These are phyloP conservation scores for Vachellia pachyceras DNA, from an alignment of 306 rosid genomes.

Conservation along the genomic window DNA sequence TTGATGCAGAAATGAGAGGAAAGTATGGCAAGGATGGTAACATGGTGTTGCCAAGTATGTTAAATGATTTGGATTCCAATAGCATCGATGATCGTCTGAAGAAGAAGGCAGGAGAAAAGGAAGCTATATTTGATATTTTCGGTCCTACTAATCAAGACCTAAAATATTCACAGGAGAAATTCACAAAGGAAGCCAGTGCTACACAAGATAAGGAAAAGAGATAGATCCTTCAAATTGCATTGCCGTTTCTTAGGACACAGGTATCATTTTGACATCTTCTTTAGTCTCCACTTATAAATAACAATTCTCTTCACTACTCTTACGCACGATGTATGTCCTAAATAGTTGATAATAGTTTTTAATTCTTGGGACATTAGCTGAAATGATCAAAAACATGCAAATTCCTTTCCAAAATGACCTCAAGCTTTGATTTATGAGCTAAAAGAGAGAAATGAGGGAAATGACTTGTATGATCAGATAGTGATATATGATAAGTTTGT, in stretches of 20 bases:
- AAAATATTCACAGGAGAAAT: constrained; percentile 40
- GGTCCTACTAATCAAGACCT: constrained; percentile 45
- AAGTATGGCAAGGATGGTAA: constrained; percentile 51
- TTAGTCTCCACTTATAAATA: constrained; percentile 35
- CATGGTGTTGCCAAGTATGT: constrained; percentile 50
- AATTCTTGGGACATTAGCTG: neutral
- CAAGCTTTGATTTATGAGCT: constrained; percentile 23
- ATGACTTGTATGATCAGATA: constrained; percentile 30
- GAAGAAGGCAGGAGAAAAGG: constrained; percentile 48
- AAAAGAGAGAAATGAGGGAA: constrained; percentile 22
- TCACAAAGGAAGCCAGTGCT: constrained; percentile 21
- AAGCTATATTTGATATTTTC: constrained; percentile 41
- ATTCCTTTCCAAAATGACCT: neutral
- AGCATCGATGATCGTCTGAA: constrained; percentile 55
- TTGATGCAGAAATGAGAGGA: constrained; percentile 61
- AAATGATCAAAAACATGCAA: constrained; percentile 27
- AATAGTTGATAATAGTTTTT: constrained; percentile 5
- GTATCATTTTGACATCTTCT: constrained; percentile 51
- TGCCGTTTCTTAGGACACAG: constrained; percentile 45
- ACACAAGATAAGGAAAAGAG: constrained; percentile 34
- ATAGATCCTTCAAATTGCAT: constrained; percentile 42
- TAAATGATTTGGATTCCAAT: constrained; percentile 65
- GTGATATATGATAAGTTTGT: neutral
- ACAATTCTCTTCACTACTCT: neutral
- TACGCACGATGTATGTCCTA: constrained; percentile 26